Conservation (phyloP, 2,329 filamentous ascomycete species). For the Trichoderma cornu-damae region DNA sequence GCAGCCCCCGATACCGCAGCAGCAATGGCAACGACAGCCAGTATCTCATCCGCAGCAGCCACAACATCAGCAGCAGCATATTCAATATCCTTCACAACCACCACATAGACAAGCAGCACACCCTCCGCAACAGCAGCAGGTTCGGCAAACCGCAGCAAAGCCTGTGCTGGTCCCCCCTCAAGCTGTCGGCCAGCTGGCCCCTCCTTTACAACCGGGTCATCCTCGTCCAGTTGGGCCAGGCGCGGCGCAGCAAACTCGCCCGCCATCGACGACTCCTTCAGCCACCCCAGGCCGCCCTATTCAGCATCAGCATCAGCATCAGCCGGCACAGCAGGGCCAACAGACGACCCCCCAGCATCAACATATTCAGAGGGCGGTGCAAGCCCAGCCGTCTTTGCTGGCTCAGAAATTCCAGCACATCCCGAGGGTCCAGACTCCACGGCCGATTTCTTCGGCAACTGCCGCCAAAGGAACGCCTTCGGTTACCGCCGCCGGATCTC, state of each 20-base stretch:
- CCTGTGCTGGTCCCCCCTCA: slow-evolving; percentile 35
- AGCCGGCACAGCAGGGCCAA: slow-evolving; percentile 10
- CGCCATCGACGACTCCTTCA: slow-evolving; percentile 33
- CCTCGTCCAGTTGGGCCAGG: slow-evolving; percentile 25
- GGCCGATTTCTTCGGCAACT: slow-evolving; percentile 33
- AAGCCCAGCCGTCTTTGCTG: slow-evolving; percentile 5
- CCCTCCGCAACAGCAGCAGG: slow-evolving; percentile 24
- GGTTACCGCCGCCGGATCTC: slow-evolving; percentile 26
- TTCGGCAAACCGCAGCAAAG: slow-evolving; percentile 26
- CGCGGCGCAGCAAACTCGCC: slow-evolving; percentile 27
- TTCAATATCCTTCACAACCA: slow-evolving; percentile 22
- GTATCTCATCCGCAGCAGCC: slow-evolving; percentile 23
- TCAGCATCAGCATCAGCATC: slow-evolving; percentile 28
- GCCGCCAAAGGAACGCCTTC: slow-evolving; percentile 24
- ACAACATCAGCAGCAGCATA: slow-evolving; percentile 22
- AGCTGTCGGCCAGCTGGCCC: slow-evolving; percentile 32
- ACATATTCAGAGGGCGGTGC: slow-evolving; percentile 11
- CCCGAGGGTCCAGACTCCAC: slow-evolving; percentile 21
- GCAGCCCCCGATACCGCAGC: slow-evolving; percentile 24
- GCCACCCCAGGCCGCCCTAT: slow-evolving; percentile 32
- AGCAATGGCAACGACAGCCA: slow-evolving; percentile 18
- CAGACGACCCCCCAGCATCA: not conserved
- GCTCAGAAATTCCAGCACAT: slow-evolving; percentile 19
- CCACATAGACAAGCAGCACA: slow-evolving; percentile 20
- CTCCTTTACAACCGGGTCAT: slow-evolving; percentile 34